Percentiles rank a stretch among this genome's conserved stretches.
These are phyloP conservation scores for Ophiostoma sp. DNA, from an alignment of 2,329 filamentous ascomycete species.

Conservation along the genomic window DNA sequence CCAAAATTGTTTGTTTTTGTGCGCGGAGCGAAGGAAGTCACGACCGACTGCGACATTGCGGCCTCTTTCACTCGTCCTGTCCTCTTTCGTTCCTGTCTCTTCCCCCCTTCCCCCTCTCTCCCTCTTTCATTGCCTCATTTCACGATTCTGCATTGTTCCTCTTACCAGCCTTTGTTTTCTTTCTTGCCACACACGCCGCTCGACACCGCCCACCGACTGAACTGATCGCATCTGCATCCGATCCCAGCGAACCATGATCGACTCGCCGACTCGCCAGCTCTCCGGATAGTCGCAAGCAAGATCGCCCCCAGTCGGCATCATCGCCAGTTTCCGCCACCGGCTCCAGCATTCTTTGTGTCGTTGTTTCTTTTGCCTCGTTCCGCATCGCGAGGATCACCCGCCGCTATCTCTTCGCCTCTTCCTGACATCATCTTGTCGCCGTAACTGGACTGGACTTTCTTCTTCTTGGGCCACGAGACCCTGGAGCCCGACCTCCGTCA, in stretches of 20 bases:
- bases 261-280: conserved; percentile 8
- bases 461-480: conserved; percentile 1
- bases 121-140: neutral
- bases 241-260: neutral
- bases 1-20: conserved; percentile 18
- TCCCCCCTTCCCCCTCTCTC: neutral
- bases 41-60: conserved; percentile 17
- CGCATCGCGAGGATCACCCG: neutral
- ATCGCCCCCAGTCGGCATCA: neutral
- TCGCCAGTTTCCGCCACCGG: conserved; percentile 13
- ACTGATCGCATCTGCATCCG: neutral
- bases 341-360: conserved; percentile 19
- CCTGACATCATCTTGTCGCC: neutral
- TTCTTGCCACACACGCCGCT: neutral
- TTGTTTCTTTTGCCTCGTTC: neutral
- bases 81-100: conserved; percentile 1
- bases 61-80: neutral
- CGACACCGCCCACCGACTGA: neutral
- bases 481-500: neutral
- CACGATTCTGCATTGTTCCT: conserved; percentile 17
- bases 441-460: neutral
- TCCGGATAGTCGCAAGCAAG: conserved; percentile 7
- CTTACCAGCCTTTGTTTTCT: conserved; percentile 11
- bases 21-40: conserved; percentile 20
- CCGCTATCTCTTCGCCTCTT: neutral